These are phyloP conservation scores for Aspergillus ustus DNA, from an alignment of 2,329 filamentous ascomycete genomes.

Conservation along the genomic window DNA sequence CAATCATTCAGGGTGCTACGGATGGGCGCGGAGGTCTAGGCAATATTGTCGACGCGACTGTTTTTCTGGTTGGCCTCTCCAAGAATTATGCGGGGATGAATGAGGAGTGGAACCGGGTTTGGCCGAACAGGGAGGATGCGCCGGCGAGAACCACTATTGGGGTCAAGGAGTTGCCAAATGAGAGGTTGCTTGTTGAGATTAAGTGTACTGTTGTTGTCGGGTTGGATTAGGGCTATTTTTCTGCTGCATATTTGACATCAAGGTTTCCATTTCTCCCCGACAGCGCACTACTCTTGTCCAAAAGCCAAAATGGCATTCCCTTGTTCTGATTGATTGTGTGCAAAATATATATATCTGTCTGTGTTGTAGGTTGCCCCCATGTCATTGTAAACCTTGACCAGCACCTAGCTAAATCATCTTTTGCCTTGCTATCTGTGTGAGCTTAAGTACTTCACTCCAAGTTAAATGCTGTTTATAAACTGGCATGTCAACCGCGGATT, in stretches of 20 bases:
- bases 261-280: too few species aligned
- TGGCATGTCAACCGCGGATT: neutral
- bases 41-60: slow-evolving; percentile 48
- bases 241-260: neutral
- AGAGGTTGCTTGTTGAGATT: slow-evolving; percentile 29
- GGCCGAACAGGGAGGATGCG: slow-evolving; percentile 39
- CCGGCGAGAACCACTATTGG: slow-evolving; percentile 35
- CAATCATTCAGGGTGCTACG: slow-evolving; percentile 44
- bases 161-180: slow-evolving; percentile 27
- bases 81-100: slow-evolving; percentile 51
- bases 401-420: too few species aligned
- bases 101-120: slow-evolving; percentile 52
- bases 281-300: too few species aligned
- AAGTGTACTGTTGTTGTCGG: slow-evolving; percentile 24
- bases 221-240: neutral
- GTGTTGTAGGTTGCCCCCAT: too few species aligned
- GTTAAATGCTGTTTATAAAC: neutral
- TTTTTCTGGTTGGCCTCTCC: slow-evolving; percentile 49
- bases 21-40: slow-evolving; percentile 23
- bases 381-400: too few species aligned
- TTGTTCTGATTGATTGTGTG: too few species aligned
- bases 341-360: too few species aligned
- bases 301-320: too few species aligned
- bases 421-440: too few species aligned
- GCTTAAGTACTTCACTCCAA: neutral